Evolutionary conservation across 805 yeast species (phyloP).

Genomic region (Candida piceae): DNA sequence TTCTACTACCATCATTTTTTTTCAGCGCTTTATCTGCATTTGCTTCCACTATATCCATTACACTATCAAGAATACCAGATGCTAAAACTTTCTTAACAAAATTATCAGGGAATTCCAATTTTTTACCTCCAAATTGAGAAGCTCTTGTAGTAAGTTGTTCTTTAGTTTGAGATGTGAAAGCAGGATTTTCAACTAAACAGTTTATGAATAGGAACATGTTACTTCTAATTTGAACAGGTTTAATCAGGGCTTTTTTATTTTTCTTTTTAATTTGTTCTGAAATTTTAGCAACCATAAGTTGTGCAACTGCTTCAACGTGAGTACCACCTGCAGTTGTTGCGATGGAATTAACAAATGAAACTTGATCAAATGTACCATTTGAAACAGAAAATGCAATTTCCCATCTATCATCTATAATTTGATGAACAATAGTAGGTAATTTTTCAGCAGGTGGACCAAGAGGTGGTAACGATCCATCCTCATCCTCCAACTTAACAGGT

Average conservation of each 20-base stretch:
- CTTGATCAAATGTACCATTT: slow-evolving; percentile 86
- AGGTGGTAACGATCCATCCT: slow-evolving; percentile 6
- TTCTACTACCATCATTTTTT: slow-evolving; percentile 83
- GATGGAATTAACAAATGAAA: slow-evolving; percentile 94
- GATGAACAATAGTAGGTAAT: slow-evolving; percentile 61
- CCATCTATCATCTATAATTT: slow-evolving; percentile 83
- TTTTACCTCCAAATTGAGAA: slow-evolving; percentile 81
- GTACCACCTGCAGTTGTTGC: slow-evolving; percentile 98
- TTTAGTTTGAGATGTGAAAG: slow-evolving; percentile 95
- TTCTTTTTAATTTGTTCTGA: slow-evolving; percentile 66
- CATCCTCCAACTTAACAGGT: slow-evolving; percentile 10
- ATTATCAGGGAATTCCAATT: slow-evolving; percentile 66
- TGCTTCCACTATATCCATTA: slow-evolving; percentile 76
- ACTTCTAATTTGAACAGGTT: slow-evolving; percentile 83
- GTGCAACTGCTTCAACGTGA: slow-evolving; percentile 81
- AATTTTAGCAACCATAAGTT: slow-evolving; percentile 75
- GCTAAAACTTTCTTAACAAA: slow-evolving; percentile 69
- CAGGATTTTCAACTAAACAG: slow-evolving; percentile 92
- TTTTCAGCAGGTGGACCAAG: slow-evolving; percentile 34
- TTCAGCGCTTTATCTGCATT: slow-evolving; percentile 85
- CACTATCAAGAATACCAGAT: slow-evolving; percentile 67
- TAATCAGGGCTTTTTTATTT: slow-evolving; percentile 62
- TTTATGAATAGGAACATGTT: slow-evolving; percentile 88
- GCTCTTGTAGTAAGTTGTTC: slow-evolving; percentile 90
- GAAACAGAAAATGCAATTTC: slow-evolving; percentile 93